Percentiles rank a stretch among this genome's conserved stretches.
These are phyloP conservation scores for Backusella parvicylindrica DNA, from an alignment of 192 early-diverging fungal genomes.

Conservation along the genomic window DNA sequence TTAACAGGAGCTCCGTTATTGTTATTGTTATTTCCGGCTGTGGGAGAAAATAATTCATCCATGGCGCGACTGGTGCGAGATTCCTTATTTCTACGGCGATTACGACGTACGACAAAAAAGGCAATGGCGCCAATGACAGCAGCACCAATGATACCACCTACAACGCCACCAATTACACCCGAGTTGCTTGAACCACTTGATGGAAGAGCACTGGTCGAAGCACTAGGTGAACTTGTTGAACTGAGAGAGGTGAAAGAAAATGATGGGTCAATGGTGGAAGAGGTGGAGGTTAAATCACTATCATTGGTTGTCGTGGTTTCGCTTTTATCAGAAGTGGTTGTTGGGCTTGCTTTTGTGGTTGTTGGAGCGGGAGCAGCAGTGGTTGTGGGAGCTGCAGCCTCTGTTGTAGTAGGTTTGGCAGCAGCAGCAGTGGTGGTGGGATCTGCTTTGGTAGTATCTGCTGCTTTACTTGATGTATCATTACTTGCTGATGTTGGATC, in stretches of 20 bases:
- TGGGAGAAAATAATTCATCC: slow-evolving; percentile 8
- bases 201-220: background rate
- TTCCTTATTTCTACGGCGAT: slow-evolving; percentile 4
- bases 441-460: background rate
- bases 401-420: background rate
- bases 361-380: background rate
- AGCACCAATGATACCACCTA: slow-evolving; percentile 13
- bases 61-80: slow-evolving; percentile 10
- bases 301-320: background rate
- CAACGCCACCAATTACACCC: slow-evolving; percentile 11
- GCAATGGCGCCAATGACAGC: slow-evolving; percentile 10
- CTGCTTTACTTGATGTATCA: background rate
- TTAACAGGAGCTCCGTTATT: background rate
- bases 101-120: slow-evolving; percentile 17
- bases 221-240: background rate
- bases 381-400: background rate
- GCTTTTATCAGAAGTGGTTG: background rate
- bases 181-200: background rate
- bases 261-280: background rate
- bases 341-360: background rate
- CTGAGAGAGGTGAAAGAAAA: background rate
- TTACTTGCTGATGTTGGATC: background rate
- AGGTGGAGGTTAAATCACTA: background rate
- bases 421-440: background rate
- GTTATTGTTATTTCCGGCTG: background rate